Evolutionary conservation across 352 stramenopile genomes (phyloP).

Genomic region (Phytophthora vignae): DNA sequence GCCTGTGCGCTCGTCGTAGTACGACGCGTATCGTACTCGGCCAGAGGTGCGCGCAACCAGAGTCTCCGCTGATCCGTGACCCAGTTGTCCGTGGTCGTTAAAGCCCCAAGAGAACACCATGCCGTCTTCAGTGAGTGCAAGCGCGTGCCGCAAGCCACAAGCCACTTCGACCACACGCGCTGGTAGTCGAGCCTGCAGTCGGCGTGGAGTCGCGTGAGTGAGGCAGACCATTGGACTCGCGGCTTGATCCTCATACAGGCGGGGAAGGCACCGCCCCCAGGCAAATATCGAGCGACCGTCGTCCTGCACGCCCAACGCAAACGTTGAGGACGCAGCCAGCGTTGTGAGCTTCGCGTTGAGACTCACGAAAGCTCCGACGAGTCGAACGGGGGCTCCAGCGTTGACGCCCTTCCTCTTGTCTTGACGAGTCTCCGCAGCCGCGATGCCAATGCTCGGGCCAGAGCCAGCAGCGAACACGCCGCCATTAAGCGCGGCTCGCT

Average conservation of each 20-base stretch:
- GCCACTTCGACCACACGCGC: slow-evolving; percentile 29
- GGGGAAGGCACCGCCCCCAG: slow-evolving; percentile 65
- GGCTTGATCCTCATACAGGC: slow-evolving; percentile 32
- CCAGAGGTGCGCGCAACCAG: slow-evolving; percentile 55
- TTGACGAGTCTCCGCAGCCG: slow-evolving; percentile 3
- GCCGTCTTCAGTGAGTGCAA: slow-evolving; percentile 57
- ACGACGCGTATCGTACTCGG: slow-evolving; percentile 38
- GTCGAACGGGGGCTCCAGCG: slow-evolving; percentile 35
- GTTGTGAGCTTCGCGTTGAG: slow-evolving; percentile 43
- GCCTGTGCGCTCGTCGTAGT: slow-evolving; percentile 65
- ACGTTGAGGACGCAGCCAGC: slow-evolving; percentile 55
- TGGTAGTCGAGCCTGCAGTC: slow-evolving; percentile 43
- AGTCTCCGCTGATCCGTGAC: slow-evolving; percentile 60
- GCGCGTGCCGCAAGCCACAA: slow-evolving; percentile 65
- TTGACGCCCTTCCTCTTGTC: slow-evolving; percentile 9
- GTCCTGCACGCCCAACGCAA: slow-evolving; percentile 50
- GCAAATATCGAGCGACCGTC: slow-evolving; percentile 56
- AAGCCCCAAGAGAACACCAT: slow-evolving; percentile 83
- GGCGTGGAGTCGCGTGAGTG: slow-evolving; percentile 31
- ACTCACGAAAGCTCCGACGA: slow-evolving; percentile 60
- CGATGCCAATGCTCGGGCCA: slow-evolving; percentile 45
- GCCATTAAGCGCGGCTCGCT: slow-evolving; percentile 63
- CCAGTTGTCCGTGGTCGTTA: slow-evolving; percentile 81
- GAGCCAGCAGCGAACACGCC: slow-evolving; percentile 60
- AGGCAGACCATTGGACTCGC: slow-evolving; percentile 19